phyloP scores from a whole-genome alignment of 2,329 filamentous ascomycete species.

The Pseudogymnoascus sp. region DNA sequence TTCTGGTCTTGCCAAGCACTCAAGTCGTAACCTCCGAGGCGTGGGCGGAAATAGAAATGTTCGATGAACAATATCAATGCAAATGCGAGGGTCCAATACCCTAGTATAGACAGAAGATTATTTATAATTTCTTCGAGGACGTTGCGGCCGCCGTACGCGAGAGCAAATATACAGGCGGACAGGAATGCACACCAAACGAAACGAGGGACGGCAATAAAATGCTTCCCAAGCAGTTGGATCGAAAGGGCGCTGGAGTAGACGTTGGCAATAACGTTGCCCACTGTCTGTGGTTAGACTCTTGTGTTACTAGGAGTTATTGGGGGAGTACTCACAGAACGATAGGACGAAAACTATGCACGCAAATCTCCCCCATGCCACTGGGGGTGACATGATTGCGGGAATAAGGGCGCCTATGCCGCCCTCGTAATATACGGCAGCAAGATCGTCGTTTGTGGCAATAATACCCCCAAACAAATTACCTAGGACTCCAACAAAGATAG shows the following conservation, averaged over 20 bases:
- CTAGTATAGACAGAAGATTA: slow-evolving; percentile 19
- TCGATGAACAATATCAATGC: slow-evolving; percentile 18
- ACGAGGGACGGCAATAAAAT: slow-evolving; percentile 20
- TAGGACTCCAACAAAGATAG: slow-evolving; percentile 17
- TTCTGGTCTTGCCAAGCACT: slow-evolving; percentile 19
- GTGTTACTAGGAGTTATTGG: not conserved
- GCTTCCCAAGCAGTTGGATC: slow-evolving; percentile 17
- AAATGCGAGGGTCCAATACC: slow-evolving; percentile 22
- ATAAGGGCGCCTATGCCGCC: slow-evolving; percentile 5
- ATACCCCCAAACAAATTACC: slow-evolving; percentile 9
- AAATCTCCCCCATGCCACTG: not conserved
- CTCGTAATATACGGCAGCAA: slow-evolving; percentile 3
- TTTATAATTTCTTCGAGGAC: slow-evolving; percentile 18
- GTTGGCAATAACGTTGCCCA: slow-evolving; percentile 18
- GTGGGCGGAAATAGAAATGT: slow-evolving; percentile 18
- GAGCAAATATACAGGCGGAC: slow-evolving; percentile 13
- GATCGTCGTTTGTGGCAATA: not conserved
- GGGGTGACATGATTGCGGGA: not conserved
- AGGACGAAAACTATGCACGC: slow-evolving; percentile 2
- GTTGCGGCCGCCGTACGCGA: slow-evolving; percentile 19
- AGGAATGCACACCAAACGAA: slow-evolving; percentile 19
- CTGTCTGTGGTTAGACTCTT: not conserved
- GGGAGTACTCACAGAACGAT: not conserved
- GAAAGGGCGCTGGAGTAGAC: slow-evolving; percentile 20
- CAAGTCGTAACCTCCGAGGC: slow-evolving; percentile 18